A percentile compares a stretch with the other conserved stretches of the same genome.
These are phyloP conservation scores for Theileria sp. DNA, from an alignment of 169 alveolate genomes.

Conservation along the genomic window DNA sequence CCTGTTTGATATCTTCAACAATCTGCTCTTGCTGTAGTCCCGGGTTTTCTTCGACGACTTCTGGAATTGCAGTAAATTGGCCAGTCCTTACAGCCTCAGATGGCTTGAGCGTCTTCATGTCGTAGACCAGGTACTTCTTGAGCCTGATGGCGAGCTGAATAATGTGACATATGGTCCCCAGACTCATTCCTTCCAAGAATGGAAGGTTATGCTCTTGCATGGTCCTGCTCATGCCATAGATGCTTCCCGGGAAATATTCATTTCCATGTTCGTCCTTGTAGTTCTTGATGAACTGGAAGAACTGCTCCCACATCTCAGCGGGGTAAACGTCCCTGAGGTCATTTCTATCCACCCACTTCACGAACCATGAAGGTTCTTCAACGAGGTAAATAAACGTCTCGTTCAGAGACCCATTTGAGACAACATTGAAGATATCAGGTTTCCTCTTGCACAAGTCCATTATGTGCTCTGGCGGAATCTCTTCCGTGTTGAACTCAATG, in stretches of 20 bases:
- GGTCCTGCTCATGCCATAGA: slow-evolving; percentile 80
- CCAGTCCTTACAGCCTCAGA: slow-evolving; percentile 6
- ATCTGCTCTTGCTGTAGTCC: not conserved
- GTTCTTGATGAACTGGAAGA: slow-evolving; percentile 53
- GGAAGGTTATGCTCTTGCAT: slow-evolving; percentile 69
- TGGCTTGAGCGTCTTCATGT: slow-evolving; percentile 59
- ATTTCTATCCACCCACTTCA: slow-evolving; percentile 69
- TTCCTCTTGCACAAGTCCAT: slow-evolving; percentile 62
- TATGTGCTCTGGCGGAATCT: slow-evolving; percentile 67
- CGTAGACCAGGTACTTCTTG: slow-evolving; percentile 51
- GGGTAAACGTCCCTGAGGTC: slow-evolving; percentile 68
- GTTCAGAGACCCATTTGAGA: slow-evolving; percentile 48
- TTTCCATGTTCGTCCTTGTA: slow-evolving; percentile 53
- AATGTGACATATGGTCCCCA: slow-evolving; percentile 79
- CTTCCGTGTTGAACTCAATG: slow-evolving; percentile 66
- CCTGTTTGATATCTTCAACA: not conserved
- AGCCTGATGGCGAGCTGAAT: slow-evolving; percentile 76
- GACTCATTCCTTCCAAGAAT: slow-evolving; percentile 69
- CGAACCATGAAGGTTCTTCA: slow-evolving; percentile 52
- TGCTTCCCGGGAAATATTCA: slow-evolving; percentile 73
- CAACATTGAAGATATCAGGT: slow-evolving; percentile 67
- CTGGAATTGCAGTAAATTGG: not conserved
- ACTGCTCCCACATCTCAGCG: slow-evolving; percentile 67
- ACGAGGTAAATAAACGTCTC: slow-evolving; percentile 67
- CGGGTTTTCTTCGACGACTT: not conserved